Conservation (phyloP, 768 basidiomycete species). For the Roridomyces roridus region DNA sequence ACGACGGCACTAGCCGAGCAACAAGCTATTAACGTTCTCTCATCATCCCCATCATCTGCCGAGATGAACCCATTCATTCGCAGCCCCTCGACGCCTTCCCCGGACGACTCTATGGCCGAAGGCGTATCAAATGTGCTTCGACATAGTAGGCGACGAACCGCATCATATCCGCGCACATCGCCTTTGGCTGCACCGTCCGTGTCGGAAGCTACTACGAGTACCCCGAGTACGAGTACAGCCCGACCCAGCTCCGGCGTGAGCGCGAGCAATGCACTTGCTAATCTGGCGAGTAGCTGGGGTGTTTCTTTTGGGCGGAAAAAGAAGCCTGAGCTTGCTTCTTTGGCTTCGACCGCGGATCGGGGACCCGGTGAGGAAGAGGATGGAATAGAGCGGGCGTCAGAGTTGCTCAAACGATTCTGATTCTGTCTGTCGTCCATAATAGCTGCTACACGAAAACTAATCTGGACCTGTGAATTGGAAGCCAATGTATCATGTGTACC, state of each 20-base stretch:
- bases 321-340: constrained; percentile 36
- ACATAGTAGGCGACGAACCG: constrained; percentile 57
- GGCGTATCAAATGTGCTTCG: constrained; percentile 55
- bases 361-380: constrained; percentile 29
- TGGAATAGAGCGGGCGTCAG: constrained; percentile 37
- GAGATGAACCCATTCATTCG: constrained; percentile 45
- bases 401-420: constrained; percentile 45
- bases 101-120: constrained; percentile 66
- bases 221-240: constrained; percentile 30
- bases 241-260: constrained; percentile 37
- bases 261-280: constrained; percentile 60
- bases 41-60: constrained; percentile 51
- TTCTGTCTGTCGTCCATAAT: not conserved
- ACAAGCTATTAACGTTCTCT: constrained; percentile 43
- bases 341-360: constrained; percentile 32
- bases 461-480: too few species aligned
- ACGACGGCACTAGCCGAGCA: constrained; percentile 73
- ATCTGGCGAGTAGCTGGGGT: constrained; percentile 69
- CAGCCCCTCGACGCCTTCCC: constrained; percentile 56
- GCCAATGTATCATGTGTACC: too few species aligned
- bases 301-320: constrained; percentile 67
- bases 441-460: too few species aligned
- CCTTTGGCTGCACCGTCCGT: constrained; percentile 40
- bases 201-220: constrained; percentile 25
- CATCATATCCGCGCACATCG: constrained; percentile 63